A percentile compares a stretch with the other conserved stretches of the same genome.
Conservation (phyloP, 192 early-diverging fungal species). For the Coemansia sp. region DNA sequence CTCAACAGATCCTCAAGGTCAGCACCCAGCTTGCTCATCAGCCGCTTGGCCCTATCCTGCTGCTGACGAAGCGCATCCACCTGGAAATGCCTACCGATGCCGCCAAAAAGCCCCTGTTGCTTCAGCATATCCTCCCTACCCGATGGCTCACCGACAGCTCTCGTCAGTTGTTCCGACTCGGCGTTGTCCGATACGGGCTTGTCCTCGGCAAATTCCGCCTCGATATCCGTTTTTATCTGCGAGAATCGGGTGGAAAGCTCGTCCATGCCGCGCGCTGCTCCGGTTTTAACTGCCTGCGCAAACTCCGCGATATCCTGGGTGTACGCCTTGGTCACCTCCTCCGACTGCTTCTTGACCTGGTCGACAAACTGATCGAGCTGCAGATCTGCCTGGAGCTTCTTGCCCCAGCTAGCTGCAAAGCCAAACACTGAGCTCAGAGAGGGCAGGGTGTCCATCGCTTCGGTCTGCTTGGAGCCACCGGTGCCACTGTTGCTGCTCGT, state of each 20-base stretch:
- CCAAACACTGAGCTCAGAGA: slow-evolving; percentile 39
- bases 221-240: slow-evolving; percentile 31
- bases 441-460: slow-evolving; percentile 10
- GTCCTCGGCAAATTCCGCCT: slow-evolving; percentile 10
- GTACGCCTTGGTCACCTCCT: slow-evolving; percentile 45
- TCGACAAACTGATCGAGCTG: slow-evolving; percentile 36
- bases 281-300: slow-evolving; percentile 40
- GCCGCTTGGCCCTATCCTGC: slow-evolving; percentile 31
- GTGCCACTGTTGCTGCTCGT: neutral
- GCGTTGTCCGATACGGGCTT: neutral
- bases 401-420: slow-evolving; percentile 45
- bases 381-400: slow-evolving; percentile 30
- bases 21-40: slow-evolving; percentile 30
- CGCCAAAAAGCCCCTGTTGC: slow-evolving; percentile 13
- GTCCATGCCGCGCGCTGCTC: slow-evolving; percentile 36
- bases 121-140: neutral
- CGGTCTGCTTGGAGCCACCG: neutral
- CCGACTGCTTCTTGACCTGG: slow-evolving; percentile 46
- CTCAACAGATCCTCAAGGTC: slow-evolving; percentile 46
- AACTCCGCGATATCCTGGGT: slow-evolving; percentile 47
- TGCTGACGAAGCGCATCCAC: slow-evolving; percentile 19
- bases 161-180: neutral
- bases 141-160: neutral
- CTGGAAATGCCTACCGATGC: slow-evolving; percentile 26
- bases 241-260: slow-evolving; percentile 33